These are phyloP conservation scores for Magnaporthiopsis incrustans DNA, from an alignment of 2,329 filamentous ascomycete species.

Conservation along the genomic window DNA sequence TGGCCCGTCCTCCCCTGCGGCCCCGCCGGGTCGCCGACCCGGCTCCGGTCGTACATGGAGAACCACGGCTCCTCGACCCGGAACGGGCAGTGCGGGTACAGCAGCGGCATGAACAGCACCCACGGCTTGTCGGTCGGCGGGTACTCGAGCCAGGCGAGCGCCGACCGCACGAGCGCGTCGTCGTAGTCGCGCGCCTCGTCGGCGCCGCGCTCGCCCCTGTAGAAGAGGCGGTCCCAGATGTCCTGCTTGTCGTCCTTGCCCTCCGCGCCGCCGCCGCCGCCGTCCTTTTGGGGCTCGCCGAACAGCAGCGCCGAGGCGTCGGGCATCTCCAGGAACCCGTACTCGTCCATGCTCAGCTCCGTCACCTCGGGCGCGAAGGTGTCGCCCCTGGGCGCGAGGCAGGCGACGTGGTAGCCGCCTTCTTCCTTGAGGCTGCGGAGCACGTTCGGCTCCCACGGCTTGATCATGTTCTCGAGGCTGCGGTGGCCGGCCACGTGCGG, in stretches of 20 bases:
- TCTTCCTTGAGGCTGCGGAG: conserved; percentile 33
- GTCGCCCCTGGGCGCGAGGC: conserved; percentile 32
- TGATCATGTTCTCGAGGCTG: conserved; percentile 36
- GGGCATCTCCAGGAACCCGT: conserved; percentile 33
- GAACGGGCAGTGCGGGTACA: conserved; percentile 39
- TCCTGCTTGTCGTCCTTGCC: neutral
- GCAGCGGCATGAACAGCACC: conserved; percentile 33
- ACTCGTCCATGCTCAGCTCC: conserved; percentile 35
- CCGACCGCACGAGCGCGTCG: conserved; percentile 31
- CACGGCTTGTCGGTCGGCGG: conserved; percentile 32
- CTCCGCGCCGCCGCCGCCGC: conserved; percentile 15
- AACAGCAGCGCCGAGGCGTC: conserved; percentile 24
- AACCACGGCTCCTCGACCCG: conserved; percentile 40
- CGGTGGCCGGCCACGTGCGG: conserved; percentile 38
- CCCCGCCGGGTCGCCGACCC: conserved; percentile 14
- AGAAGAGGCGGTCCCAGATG: conserved; percentile 30
- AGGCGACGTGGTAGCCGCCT: conserved; percentile 37
- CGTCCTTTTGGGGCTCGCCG: conserved; percentile 7
- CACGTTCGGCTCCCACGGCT: conserved; percentile 39
- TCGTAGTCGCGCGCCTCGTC: conserved; percentile 34
- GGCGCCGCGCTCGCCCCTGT: conserved; percentile 29
- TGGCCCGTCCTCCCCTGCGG: conserved; percentile 28
- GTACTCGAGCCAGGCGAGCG: conserved; percentile 33
- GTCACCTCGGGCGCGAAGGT: conserved; percentile 34
- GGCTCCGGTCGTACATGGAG: conserved; percentile 32